These are phyloP conservation scores for Pseudodiploospora longispora DNA, from an alignment of 2,329 filamentous ascomycete genomes.

Conservation along the genomic window DNA sequence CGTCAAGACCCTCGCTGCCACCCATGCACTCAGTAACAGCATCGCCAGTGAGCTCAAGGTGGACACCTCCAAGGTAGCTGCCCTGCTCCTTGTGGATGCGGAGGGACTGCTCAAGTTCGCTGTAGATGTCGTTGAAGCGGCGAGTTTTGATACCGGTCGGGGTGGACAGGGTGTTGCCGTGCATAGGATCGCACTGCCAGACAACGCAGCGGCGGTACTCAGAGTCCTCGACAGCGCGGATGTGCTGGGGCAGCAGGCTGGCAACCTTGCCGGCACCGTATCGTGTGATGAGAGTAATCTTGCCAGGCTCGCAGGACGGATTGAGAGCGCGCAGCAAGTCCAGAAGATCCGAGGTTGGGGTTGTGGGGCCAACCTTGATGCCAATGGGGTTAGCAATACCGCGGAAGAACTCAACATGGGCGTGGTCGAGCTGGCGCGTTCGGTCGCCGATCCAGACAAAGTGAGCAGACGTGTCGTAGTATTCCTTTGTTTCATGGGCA, in stretches of 20 bases:
- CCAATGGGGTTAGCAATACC: constrained; percentile 94
- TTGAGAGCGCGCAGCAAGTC: constrained; percentile 78
- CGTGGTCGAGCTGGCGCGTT: constrained; percentile 85
- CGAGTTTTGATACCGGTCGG: constrained; percentile 81
- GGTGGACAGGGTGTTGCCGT: constrained; percentile 69
- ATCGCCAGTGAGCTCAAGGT: constrained; percentile 91
- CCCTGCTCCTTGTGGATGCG: constrained; percentile 75
- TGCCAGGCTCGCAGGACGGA: constrained; percentile 72
- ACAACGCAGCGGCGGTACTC: constrained; percentile 62
- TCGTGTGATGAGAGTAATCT: constrained; percentile 92
- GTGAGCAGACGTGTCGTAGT: constrained; percentile 91
- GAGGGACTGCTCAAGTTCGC: constrained; percentile 75
- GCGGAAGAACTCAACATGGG: constrained; percentile 95
- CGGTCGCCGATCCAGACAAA: constrained; percentile 99
- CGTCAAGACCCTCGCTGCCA: constrained; percentile 76
- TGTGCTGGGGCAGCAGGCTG: constrained; percentile 71
- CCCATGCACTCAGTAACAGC: constrained; percentile 94
- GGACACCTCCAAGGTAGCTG: constrained; percentile 86
- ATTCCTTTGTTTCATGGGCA: constrained; percentile 45
- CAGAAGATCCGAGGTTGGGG: constrained; percentile 67
- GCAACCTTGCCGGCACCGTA: constrained; percentile 78
- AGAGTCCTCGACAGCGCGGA: constrained; percentile 76
- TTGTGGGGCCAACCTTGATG: constrained; percentile 89
- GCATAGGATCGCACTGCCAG: constrained; percentile 99
- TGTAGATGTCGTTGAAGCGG: constrained; percentile 82